Evolutionary conservation across 305 asterid genomes (phyloP), one percentile per base, ranked within the genome.

Genomic region (Fraxinus latifolia): DNA sequence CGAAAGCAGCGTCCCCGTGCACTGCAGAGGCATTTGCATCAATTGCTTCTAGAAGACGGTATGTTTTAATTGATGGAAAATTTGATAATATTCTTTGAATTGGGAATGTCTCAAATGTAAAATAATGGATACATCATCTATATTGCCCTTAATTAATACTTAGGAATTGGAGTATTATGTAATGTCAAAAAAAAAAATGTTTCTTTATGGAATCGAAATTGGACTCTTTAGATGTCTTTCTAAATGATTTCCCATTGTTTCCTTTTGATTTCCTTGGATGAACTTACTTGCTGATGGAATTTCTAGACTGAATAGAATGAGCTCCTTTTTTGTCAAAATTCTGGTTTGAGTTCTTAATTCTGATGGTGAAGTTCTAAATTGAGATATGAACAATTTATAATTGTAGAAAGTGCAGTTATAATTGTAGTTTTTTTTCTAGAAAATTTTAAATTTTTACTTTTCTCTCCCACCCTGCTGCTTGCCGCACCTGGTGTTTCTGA

Each of bases 41-140:
- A 87, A 78, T 82, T 92, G 81, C 81, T 92, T 84, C 87, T 75
- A 42, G 85, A 83, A 79, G 89, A 90, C 91, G 99, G 98, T 62
- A 62, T 7, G 72, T 9, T 62, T 62, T 62, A 25, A 25, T 62
- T 62, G 33, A 62, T 62, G n/a, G 72, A 23, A 23, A 7, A 4
- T 21, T 7, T 8, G 32, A 29, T 62, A 62, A 62, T 23, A 62
- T 32, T 21, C 71, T 62, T 62, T 62, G 27, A 62, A 62, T 62
- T 62, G 70, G 71, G 71, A 60, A 60, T 21, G 15, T 60, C 14
- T 21, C 71, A 53, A 60, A 23, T 60, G 71, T 60, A 60, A 21
- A 7, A 19, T 60, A 7, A 60, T 60, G 31, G 12, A 60, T 60
- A 8, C 15, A 21, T 7, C 0, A 21, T 60, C 4, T 60, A 21